Base-by-base conservation (phyloP, 331 rosid genomes). In the Pyrus hybrid region DNA sequence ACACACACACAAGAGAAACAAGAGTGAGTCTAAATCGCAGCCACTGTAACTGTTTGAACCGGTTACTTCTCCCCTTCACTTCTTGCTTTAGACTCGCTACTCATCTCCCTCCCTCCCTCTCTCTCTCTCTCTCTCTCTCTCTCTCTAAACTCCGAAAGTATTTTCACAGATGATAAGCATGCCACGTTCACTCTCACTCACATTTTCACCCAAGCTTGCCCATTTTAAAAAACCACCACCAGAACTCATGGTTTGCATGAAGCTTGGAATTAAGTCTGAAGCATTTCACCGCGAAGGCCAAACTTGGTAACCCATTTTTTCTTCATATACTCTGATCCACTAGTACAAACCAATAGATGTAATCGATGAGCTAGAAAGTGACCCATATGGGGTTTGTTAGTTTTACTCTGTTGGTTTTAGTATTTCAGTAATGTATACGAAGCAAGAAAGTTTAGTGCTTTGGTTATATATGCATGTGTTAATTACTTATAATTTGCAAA, bases 261-360 rank as follows among this genome's bases (percentile, higher is more conserved):
- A 74, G 73, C 67, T 86, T 74, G 89, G 87, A 43, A 62, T 71
- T 7, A 86, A 83, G 74, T 58, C 89, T 22, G 87, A 86, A 32
- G 85, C 80, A 5, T 86, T 83, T 64, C 85, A 83, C 58, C 85
- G 79, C 21, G 83, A 86, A 1, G 85, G 85, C 75, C 85, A 83
- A 60, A 64, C 80, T 11, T 86, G 89, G 85, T 86, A 82, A 32
- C 70, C 14, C 28, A 6, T 35, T 35, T 35, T 35, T 35, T 7
- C 23, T 8, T 43, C 20, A 21, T 2, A 23, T 47, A 10, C 43
- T 45, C 13, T 35, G 57, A 37, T 53, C 37, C 60, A 25, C 67
- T 21, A 16, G n/a, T 18, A 20, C 57, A 11, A 53, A 35, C 41
- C 41, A 53, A 30, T 51, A 20, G 62, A 29, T 8, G 6, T 26